Percentiles rank a stretch among this genome's conserved stretches.
Evolutionary conservation across 2,329 filamentous ascomycete species (phyloP).

Genomic region (Arthroderma sp.): DNA sequence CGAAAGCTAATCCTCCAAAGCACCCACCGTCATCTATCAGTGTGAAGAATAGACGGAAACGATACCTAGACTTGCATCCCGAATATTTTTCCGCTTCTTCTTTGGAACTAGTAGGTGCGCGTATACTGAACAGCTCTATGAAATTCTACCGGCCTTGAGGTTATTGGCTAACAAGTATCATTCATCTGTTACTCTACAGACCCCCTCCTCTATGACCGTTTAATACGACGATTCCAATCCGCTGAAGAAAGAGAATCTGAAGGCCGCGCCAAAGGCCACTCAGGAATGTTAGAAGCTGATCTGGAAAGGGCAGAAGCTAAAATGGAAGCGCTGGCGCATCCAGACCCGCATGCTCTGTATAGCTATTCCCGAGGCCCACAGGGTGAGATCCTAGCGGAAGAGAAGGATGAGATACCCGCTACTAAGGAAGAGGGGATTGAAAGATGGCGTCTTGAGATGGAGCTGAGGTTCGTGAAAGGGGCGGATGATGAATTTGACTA

Average conservation of each 20-base stretch:
- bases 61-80: slow-evolving; percentile 59
- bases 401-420: slow-evolving; percentile 42
- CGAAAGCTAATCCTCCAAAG: slow-evolving; percentile 5
- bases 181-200: slow-evolving; percentile 36
- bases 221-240: slow-evolving; percentile 65
- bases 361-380: slow-evolving; percentile 38
- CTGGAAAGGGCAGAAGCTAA: slow-evolving; percentile 64
- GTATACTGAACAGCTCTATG: slow-evolving; percentile 7
- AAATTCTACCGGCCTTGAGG: slow-evolving; percentile 2
- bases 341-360: slow-evolving; percentile 37
- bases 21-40: slow-evolving; percentile 34
- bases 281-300: slow-evolving; percentile 64
- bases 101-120: slow-evolving; percentile 48
- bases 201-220: slow-evolving; percentile 67
- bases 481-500: slow-evolving; percentile 73
- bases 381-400: slow-evolving; percentile 46
- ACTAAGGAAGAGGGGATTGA: slow-evolving; percentile 53
- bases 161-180: slow-evolving; percentile 9
- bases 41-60: slow-evolving; percentile 62
- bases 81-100: slow-evolving; percentile 52
- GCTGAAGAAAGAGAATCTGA: slow-evolving; percentile 60
- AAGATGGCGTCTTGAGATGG: slow-evolving; percentile 60
- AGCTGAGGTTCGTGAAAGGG: slow-evolving; percentile 60
- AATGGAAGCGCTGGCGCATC: slow-evolving; percentile 47
- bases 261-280: slow-evolving; percentile 61